Percentiles rank a stretch among this genome's conserved stretches.
These are phyloP conservation scores for Collariella sp. DNA, from an alignment of 495 filamentous ascomycete genomes.

Conservation along the genomic window DNA sequence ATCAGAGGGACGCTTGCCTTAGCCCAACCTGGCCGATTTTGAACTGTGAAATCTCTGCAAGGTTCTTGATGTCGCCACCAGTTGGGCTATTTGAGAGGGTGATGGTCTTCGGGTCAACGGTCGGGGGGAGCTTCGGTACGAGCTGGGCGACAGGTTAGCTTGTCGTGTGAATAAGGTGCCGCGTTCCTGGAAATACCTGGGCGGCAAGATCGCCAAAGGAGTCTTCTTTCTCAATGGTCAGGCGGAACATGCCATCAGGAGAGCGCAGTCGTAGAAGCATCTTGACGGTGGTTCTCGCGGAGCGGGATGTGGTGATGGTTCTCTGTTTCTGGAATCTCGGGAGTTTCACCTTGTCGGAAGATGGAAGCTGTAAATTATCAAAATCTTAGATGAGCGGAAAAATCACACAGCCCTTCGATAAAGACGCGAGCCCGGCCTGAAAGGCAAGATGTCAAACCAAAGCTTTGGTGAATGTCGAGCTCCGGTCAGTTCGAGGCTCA, in stretches of 20 bases:
- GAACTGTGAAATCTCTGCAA: slow-evolving; percentile 58
- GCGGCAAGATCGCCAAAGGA: slow-evolving; percentile 44
- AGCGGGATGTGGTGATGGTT: background rate
- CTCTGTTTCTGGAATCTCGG: background rate
- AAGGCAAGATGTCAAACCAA: too few species aligned
- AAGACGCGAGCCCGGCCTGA: too few species aligned
- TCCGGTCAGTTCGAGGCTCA: too few species aligned
- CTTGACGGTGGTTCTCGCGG: background rate
- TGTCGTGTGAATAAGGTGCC: background rate
- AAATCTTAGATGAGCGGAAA: too few species aligned
- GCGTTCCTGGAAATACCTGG: slow-evolving; percentile 31
- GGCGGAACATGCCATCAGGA: slow-evolving; percentile 61
- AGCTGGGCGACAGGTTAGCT: slow-evolving; percentile 28
- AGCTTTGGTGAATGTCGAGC: too few species aligned
- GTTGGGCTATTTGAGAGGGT: slow-evolving; percentile 71
- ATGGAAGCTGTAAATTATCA: too few species aligned
- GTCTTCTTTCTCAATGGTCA: slow-evolving; percentile 52
- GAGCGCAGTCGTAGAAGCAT: slow-evolving; percentile 65
- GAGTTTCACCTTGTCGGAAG: too few species aligned
- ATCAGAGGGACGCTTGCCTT: slow-evolving; percentile 37
- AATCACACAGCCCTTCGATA: too few species aligned
- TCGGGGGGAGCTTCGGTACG: slow-evolving; percentile 39
- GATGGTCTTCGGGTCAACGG: slow-evolving; percentile 65
- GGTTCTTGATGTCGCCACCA: slow-evolving; percentile 60
- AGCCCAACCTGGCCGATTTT: slow-evolving; percentile 63